phyloP scores from a whole-genome alignment of 177 flowering plant species.

The Vitis hybrid region DNA sequence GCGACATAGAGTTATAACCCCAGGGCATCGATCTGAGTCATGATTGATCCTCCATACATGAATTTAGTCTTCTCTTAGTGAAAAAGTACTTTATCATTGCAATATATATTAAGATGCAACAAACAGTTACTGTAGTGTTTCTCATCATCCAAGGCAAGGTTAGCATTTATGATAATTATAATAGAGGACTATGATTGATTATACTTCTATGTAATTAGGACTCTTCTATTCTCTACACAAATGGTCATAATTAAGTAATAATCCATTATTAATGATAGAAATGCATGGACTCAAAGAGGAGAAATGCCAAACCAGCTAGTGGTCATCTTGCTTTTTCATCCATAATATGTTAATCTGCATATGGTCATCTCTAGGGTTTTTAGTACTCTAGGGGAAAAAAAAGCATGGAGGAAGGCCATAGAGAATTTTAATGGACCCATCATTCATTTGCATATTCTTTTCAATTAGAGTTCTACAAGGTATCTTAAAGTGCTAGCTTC shows the following conservation, averaged over 20 bases:
- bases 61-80: background rate
- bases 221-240: background rate
- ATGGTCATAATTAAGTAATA: background rate
- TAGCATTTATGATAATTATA: background rate
- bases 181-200: conserved; percentile 1
- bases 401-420: background rate
- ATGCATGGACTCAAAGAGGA: background rate
- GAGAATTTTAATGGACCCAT: background rate
- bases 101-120: background rate
- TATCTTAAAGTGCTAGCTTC: background rate
- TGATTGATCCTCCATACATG: conserved; percentile 1
- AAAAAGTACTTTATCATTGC: background rate
- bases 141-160: background rate
- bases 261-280: background rate
- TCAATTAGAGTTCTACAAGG: background rate
- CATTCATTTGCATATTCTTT: background rate
- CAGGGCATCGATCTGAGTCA: background rate
- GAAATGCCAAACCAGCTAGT: background rate
- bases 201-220: conserved; percentile 4
- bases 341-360: background rate
- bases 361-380: background rate
- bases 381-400: background rate
- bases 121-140: background rate
- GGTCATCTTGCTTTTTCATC: background rate
- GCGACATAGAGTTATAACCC: too few species aligned